Base-by-base conservation (phyloP, 2,329 filamentous ascomycete species). In the Penicillium brevicompactum region DNA sequence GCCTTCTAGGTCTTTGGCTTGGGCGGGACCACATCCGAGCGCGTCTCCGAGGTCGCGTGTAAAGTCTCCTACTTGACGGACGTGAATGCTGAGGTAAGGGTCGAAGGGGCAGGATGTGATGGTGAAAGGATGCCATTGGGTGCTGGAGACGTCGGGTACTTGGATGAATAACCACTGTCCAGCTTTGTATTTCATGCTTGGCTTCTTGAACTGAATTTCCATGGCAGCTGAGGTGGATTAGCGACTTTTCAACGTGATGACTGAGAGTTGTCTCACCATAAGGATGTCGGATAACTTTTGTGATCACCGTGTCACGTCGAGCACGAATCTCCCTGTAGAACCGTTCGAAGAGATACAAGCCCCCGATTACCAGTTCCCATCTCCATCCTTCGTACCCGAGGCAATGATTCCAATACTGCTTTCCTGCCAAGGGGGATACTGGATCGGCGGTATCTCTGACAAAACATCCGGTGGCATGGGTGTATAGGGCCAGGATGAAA, bases 91-190 rank as follows among this genome's bases (percentile, higher is more conserved):
- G 63, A 97, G 86, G 70, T 97, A 97, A 0, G 91, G 90, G 67
- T 99, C 94, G 70, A 91, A 94, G 5, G 94, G 94, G 76, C 94
- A 99, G 9, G 94, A 97, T 2, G 94, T 99, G 75, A 99, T 97
- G 69, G 94, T 99, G 73, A 97, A 99, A 1, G 94, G 94, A 76
- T 99, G 94, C 94, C 94, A 99, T 78, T 99, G 92, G 70, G 91
- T 87, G 66, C 82, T 85, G 61, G 91, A 96, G 51, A 99, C 86
- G 6, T 90, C 88, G 0, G 94, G 94, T 22, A 96, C 87, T 74
- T 97, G 93, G 56, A 99, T 82, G 81, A 97, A 97, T 37, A 97
- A 86, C 92, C 93, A 99, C 78, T 99, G 94, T 31, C 94, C 94
- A 13, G 94, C 89, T 83, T 96, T 97, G 85, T 99, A 99, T 70